Evolutionary conservation across 2,329 filamentous ascomycete species (phyloP).

Genomic region (Penicillium sp.): DNA sequence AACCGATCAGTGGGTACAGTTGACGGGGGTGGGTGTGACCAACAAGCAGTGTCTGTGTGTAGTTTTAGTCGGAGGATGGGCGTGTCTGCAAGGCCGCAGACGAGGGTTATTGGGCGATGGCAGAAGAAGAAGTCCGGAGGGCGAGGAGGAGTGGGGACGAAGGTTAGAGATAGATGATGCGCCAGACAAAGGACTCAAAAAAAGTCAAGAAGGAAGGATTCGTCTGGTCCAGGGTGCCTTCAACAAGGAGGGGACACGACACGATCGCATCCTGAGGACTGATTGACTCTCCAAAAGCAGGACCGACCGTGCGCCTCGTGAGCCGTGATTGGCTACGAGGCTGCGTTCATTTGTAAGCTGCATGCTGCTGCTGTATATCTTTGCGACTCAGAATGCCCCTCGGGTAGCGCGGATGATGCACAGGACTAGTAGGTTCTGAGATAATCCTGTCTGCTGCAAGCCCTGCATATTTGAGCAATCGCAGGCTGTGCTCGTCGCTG

Average conservation of each 20-base stretch:
- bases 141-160: constrained; percentile 14
- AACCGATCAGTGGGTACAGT: constrained; percentile 30
- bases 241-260: background rate
- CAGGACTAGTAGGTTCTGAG: constrained; percentile 16
- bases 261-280: background rate
- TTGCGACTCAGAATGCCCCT: constrained; percentile 13
- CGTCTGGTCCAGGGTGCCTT: constrained; percentile 1
- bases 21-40: constrained; percentile 25
- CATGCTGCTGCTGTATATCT: background rate
- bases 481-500: background rate
- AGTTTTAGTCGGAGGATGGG: constrained; percentile 13
- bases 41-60: constrained; percentile 23
- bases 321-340: constrained; percentile 20
- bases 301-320: constrained; percentile 15
- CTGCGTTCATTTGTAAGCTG: constrained; percentile 15
- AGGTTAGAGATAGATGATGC: constrained; percentile 16
- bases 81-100: constrained; percentile 17
- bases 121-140: constrained; percentile 10
- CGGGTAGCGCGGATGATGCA: constrained; percentile 26
- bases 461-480: constrained; percentile 19
- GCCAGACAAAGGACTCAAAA: constrained; percentile 21
- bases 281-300: background rate
- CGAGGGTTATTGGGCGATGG: constrained; percentile 23
- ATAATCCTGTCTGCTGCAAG: constrained; percentile 1
- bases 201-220: constrained; percentile 14